Conservation (phyloP, 352 stramenopile species). For the Blastocystis sp. region DNA sequence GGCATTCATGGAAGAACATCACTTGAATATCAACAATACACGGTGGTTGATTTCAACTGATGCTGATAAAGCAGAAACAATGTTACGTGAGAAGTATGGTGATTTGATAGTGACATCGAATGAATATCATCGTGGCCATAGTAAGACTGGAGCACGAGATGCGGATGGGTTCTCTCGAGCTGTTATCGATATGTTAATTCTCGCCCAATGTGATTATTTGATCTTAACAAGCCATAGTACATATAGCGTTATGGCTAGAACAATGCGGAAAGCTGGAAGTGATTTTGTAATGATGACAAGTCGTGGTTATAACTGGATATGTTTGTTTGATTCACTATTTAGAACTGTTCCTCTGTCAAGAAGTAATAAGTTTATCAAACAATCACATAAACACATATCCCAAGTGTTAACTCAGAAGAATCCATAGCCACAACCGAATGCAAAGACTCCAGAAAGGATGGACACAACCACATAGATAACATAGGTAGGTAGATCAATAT, state of each 20-base stretch:
- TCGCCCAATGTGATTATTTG: not conserved
- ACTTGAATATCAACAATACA: not conserved
- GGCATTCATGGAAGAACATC: not conserved
- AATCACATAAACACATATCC: not conserved
- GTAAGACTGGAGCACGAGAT: conserved; percentile 22
- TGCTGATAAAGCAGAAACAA: not conserved
- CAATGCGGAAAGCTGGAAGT: not conserved
- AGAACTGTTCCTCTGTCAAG: too few relatives aligned
- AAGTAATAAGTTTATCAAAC: too few relatives aligned
- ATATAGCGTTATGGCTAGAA: conserved; percentile 16
- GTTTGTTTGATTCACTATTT: too few relatives aligned
- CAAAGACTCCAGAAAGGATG: conserved; percentile 14
- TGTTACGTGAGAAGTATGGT: conserved; percentile 10
- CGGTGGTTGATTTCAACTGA: conserved; percentile 10
- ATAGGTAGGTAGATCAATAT: not conserved
- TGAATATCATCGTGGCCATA: not conserved
- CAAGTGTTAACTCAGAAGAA: not conserved
- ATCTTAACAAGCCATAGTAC: conserved; percentile 29
- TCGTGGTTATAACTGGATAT: not conserved
- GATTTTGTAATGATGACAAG: not conserved
- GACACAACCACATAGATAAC: not conserved
- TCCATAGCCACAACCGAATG: conserved; percentile 17
- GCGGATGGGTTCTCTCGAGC: conserved; percentile 10
- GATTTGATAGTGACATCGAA: conserved; percentile 9
- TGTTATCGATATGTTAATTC: conserved; percentile 25